Evolutionary conservation across 805 yeast genomes (phyloP).

Genomic region (Kuraishia capsulata): DNA sequence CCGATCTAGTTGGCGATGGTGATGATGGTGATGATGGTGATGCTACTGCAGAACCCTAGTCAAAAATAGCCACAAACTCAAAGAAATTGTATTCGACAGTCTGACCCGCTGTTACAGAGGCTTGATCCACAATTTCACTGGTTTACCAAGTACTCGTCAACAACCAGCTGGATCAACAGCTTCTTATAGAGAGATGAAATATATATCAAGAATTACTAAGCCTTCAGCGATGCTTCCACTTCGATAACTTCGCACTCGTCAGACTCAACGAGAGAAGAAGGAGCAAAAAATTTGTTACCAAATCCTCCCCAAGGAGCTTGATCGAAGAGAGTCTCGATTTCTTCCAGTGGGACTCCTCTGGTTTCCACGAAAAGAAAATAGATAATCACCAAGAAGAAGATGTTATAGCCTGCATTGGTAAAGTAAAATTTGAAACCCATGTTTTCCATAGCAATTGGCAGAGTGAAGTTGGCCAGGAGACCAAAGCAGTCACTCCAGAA

Average conservation of each 20-base stretch:
- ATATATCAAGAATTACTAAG: too few relatives aligned
- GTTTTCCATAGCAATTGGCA: conserved; percentile 20
- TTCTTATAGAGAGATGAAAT: too few relatives aligned
- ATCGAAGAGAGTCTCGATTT: conserved; percentile 8
- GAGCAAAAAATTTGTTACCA: neutral
- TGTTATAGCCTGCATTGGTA: conserved; percentile 14
- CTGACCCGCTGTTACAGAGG: too few relatives aligned
- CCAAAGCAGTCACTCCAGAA: conserved; percentile 14
- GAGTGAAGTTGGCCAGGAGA: conserved; percentile 14
- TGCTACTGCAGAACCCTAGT: too few relatives aligned
- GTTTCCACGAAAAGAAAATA: conserved; percentile 17
- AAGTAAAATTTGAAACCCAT: conserved; percentile 15
- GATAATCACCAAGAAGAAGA: conserved; percentile 12
- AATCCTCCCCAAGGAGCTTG: neutral
- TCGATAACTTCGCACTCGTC: neutral
- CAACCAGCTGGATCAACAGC: too few relatives aligned
- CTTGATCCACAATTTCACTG: too few relatives aligned
- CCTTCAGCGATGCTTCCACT: too few relatives aligned
- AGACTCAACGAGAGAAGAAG: neutral
- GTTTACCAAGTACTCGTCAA: too few relatives aligned
- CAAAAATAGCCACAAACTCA: too few relatives aligned
- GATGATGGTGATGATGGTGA: too few relatives aligned
- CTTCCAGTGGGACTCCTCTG: conserved; percentile 17
- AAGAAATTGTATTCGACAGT: too few relatives aligned
- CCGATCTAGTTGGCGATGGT: too few relatives aligned